Conservation (phyloP, 2,329 filamentous ascomycete genomes). For the Tetracladium maxilliforme region DNA sequence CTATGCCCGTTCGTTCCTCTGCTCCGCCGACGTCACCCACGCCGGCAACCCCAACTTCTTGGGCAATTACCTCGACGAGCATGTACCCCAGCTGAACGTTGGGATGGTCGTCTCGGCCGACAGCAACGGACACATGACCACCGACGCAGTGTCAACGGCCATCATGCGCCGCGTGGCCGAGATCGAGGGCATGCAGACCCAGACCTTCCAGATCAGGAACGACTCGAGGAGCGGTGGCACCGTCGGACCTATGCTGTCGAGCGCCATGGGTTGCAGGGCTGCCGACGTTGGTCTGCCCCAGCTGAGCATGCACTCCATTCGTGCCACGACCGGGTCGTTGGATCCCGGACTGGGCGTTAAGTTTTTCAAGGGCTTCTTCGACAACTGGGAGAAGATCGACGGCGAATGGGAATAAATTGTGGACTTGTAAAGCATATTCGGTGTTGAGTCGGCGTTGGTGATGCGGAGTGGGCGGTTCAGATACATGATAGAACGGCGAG, state of each 20-base stretch:
- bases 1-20: slow-evolving; percentile 81
- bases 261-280: slow-evolving; percentile 64
- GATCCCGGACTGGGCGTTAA: slow-evolving; percentile 82
- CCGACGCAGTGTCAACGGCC: slow-evolving; percentile 72
- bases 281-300: slow-evolving; percentile 86
- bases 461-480: too few relatives aligned
- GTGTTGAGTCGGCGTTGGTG: too few relatives aligned
- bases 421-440: too few relatives aligned
- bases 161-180: slow-evolving; percentile 69
- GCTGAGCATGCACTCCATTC: slow-evolving; percentile 84
- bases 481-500: too few relatives aligned
- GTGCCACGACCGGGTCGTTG: slow-evolving; percentile 71
- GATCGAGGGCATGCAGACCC: slow-evolving; percentile 54
- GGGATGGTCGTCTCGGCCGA: slow-evolving; percentile 71
- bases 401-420: slow-evolving; percentile 61
- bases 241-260: slow-evolving; percentile 81
- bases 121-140: slow-evolving; percentile 91
- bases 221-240: slow-evolving; percentile 83
- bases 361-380: slow-evolving; percentile 80
- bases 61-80: slow-evolving; percentile 66
- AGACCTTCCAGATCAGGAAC: slow-evolving; percentile 91
- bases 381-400: slow-evolving; percentile 75
- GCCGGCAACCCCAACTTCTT: slow-evolving; percentile 93
- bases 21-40: slow-evolving; percentile 87
- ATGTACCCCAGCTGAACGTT: slow-evolving; percentile 78